Conservation (phyloP, 495 filamentous ascomycete genomes). For the Penicillium bovifimosum region DNA sequence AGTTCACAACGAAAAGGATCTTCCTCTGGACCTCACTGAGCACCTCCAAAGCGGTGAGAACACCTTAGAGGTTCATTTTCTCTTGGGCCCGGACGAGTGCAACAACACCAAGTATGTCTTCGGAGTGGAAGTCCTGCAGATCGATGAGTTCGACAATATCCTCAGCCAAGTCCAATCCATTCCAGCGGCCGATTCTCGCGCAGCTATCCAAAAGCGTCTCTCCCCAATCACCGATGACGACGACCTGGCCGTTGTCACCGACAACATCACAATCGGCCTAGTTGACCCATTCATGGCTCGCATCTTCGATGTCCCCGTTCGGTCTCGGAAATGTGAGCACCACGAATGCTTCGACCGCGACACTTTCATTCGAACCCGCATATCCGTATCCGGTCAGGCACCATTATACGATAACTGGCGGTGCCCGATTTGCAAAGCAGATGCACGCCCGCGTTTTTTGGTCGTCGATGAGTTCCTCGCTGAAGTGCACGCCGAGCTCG, state of each 20-base stretch:
- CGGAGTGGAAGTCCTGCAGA: conserved; percentile 58
- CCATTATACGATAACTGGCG: conserved; percentile 68
- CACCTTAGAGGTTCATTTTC: conserved; percentile 48
- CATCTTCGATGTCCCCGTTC: conserved; percentile 66
- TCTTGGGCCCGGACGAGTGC: conserved; percentile 34
- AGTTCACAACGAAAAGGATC: conserved; percentile 64
- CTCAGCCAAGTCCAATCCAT: conserved; percentile 32
- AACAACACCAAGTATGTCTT: conserved; percentile 42
- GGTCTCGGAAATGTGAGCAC: conserved; percentile 58
- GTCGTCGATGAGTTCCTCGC: conserved; percentile 65
- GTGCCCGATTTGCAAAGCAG: conserved; percentile 72
- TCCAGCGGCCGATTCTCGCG: conserved; percentile 26
- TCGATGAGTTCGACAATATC: conserved; percentile 46
- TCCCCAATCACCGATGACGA: conserved; percentile 47
- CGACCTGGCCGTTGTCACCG: conserved; percentile 58
- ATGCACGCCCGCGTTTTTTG: conserved; percentile 66
- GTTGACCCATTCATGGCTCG: conserved; percentile 67
- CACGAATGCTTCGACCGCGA: conserved; percentile 85
- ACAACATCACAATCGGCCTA: conserved; percentile 63
- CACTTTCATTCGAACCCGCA: conserved; percentile 65
- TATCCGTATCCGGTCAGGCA: conserved; percentile 42
- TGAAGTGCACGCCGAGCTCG: conserved; percentile 48
- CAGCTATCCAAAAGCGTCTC: conserved; percentile 37
- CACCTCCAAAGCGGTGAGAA: conserved; percentile 51
- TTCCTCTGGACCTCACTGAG: conserved; percentile 66